A percentile compares a stretch with the other conserved stretches of the same genome.
These are phyloP conservation scores for Lithospermum erythrorhizon DNA, from an alignment of 257 asterid genomes.

Conservation along the genomic window DNA sequence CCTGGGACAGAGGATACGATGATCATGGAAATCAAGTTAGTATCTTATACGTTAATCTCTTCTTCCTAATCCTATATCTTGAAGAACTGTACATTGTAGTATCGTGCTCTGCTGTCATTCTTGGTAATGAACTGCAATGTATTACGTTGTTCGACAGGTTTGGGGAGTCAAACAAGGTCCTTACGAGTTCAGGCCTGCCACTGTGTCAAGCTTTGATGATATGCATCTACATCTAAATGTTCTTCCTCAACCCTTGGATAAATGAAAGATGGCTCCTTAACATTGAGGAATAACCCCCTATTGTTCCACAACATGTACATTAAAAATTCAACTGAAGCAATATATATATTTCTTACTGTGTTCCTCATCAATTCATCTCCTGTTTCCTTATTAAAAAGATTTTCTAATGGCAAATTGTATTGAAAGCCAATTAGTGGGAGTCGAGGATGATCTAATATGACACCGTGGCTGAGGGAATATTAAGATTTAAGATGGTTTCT, in stretches of 20 bases:
- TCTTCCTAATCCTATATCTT: no score
- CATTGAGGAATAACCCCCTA: slow-evolving; percentile 45
- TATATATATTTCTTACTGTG: background rate
- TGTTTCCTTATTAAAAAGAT: no score
- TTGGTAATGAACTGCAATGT: background rate
- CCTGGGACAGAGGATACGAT: slow-evolving; percentile 89
- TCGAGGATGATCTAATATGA: no score
- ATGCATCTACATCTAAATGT: slow-evolving; percentile 42
- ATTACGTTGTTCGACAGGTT: slow-evolving; percentile 39
- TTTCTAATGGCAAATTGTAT: no score
- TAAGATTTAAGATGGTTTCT: no score
- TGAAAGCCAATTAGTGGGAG: no score
- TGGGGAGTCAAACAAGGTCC: slow-evolving; percentile 95
- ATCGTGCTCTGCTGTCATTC: background rate
- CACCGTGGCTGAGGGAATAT: no score
- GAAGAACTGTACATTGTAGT: no score
- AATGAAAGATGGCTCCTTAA: slow-evolving; percentile 51
- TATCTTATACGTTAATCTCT: slow-evolving; percentile 3
- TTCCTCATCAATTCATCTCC: no score
- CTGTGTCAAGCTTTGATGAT: slow-evolving; percentile 57
- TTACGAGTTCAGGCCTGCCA: slow-evolving; percentile 80
- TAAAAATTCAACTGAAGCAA: background rate
- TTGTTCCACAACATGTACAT: slow-evolving; percentile 24
- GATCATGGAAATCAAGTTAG: slow-evolving; percentile 76
- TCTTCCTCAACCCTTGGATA: slow-evolving; percentile 40